A percentile compares a stretch with the other conserved stretches of the same genome.
Evolutionary conservation across 2,329 filamentous ascomycete species (phyloP).

Genomic region (Whalleya microplaca): DNA sequence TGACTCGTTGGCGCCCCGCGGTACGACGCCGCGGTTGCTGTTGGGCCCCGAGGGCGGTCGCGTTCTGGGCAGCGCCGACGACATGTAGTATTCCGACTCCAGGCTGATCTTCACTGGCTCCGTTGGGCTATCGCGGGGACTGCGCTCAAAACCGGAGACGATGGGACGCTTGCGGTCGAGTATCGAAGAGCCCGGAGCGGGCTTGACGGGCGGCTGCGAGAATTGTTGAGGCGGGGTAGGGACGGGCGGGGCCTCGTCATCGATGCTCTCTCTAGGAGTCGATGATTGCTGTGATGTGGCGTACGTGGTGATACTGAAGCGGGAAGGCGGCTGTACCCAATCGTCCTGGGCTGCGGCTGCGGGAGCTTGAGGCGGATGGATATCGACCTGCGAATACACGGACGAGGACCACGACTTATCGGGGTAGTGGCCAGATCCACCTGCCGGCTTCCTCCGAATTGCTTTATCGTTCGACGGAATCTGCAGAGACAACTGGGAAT

Average conservation of each 20-base stretch:
- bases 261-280: constrained; percentile 44
- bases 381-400: constrained; percentile 39
- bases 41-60: neutral
- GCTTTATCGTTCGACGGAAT: constrained; percentile 41
- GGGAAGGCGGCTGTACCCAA: constrained; percentile 58
- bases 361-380: constrained; percentile 27
- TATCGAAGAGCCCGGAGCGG: constrained; percentile 35
- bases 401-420: constrained; percentile 42
- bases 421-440: constrained; percentile 31
- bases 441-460: constrained; percentile 51
- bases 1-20: constrained; percentile 20
- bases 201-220: constrained; percentile 25
- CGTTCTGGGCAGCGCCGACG: constrained; percentile 1
- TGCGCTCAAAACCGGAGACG: constrained; percentile 33
- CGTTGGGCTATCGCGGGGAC: constrained; percentile 18
- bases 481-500: constrained; percentile 31
- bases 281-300: constrained; percentile 53
- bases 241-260: constrained; percentile 42
- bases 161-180: constrained; percentile 45
- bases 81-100: constrained; percentile 34
- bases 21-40: constrained; percentile 1
- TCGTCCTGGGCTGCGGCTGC: constrained; percentile 35
- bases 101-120: constrained; percentile 38
- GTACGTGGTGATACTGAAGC: constrained; percentile 68
- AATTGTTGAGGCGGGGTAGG: constrained; percentile 42